A percentile compares a stretch with the other conserved stretches of the same genome.
Evolutionary conservation across 306 rosid genomes (phyloP).

Genomic region (Prunus fruticosa): DNA sequence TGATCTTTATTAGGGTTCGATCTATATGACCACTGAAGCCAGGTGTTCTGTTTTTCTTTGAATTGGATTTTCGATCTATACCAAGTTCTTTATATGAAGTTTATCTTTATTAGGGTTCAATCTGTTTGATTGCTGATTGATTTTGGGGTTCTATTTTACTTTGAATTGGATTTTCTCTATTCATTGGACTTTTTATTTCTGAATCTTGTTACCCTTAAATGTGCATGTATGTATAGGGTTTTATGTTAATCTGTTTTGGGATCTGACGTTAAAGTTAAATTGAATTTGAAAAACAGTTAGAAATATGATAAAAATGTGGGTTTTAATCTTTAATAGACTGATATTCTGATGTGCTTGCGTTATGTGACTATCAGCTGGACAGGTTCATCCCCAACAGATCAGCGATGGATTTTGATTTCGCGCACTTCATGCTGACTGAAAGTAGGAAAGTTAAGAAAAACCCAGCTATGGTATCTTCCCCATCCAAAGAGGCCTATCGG

Average conservation of each 20-base stretch:
- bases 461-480: slow-evolving; percentile 43
- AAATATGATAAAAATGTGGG: no score
- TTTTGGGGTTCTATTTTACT: no score
- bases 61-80: background rate
- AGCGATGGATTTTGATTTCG: slow-evolving; percentile 41
- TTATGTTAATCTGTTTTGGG: background rate
- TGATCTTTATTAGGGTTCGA: background rate
- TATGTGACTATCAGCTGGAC: slow-evolving; percentile 26
- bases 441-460: slow-evolving; percentile 52
- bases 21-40: background rate
- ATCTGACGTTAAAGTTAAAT: background rate
- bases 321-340: background rate
- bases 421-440: slow-evolving; percentile 31
- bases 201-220: background rate
- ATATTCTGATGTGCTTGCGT: background rate
- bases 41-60: background rate
- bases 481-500: slow-evolving; percentile 56
- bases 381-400: slow-evolving; percentile 39
- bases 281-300: background rate
- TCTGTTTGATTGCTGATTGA: no score
- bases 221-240: background rate
- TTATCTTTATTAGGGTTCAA: no score
- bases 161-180: background rate
- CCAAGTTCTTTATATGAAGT: no score
- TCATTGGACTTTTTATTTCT: background rate